Percentiles rank a stretch among this genome's conserved stretches.
Evolutionary conservation across 2,329 filamentous ascomycete genomes (phyloP).

Genomic region (Aspergillus luchuensis): DNA sequence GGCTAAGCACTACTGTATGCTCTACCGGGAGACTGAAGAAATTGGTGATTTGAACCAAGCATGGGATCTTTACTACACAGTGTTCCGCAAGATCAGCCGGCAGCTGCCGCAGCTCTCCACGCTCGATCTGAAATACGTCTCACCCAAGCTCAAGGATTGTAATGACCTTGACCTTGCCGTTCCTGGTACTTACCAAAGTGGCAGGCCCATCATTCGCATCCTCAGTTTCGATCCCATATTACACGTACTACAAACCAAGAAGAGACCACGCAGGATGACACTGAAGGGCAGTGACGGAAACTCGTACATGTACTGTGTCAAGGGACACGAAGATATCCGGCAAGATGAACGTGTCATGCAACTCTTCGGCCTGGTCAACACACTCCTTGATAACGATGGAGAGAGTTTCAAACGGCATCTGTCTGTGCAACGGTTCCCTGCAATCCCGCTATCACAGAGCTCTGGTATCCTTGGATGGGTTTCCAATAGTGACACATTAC

Average conservation of each 20-base stretch:
- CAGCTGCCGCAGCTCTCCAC: conserved; percentile 91
- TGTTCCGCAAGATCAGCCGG: conserved; percentile 91
- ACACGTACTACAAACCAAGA: conserved; percentile 93
- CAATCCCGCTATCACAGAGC: conserved; percentile 95
- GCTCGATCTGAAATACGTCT: conserved; percentile 94
- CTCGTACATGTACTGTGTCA: conserved; percentile 85
- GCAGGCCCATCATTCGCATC: conserved; percentile 78
- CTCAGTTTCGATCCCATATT: conserved; percentile 87
- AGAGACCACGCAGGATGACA: conserved; percentile 86
- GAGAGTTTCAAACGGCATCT: conserved; percentile 97
- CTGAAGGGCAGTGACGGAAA: conserved; percentile 86
- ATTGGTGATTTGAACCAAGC: conserved; percentile 95
- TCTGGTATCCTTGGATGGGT: conserved; percentile 96
- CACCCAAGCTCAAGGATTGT: conserved; percentile 84
- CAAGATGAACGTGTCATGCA: conserved; percentile 99
- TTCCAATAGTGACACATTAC: conserved; percentile 94
- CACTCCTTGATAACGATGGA: conserved; percentile 85
- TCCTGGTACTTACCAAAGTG: conserved; percentile 89
- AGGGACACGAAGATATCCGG: conserved; percentile 98
- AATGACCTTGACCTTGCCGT: conserved; percentile 88
- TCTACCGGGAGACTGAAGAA: conserved; percentile 85
- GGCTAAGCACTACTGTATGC: conserved; percentile 91
- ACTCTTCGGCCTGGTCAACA: conserved; percentile 96
- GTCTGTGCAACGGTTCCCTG: conserved; percentile 92
- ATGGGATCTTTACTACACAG: conserved; percentile 99